Percentiles rank a stretch among this genome's conserved stretches.
These are phyloP conservation scores for Penicillium sp. DNA, from an alignment of 2,329 filamentous ascomycete genomes.

Conservation along the genomic window DNA sequence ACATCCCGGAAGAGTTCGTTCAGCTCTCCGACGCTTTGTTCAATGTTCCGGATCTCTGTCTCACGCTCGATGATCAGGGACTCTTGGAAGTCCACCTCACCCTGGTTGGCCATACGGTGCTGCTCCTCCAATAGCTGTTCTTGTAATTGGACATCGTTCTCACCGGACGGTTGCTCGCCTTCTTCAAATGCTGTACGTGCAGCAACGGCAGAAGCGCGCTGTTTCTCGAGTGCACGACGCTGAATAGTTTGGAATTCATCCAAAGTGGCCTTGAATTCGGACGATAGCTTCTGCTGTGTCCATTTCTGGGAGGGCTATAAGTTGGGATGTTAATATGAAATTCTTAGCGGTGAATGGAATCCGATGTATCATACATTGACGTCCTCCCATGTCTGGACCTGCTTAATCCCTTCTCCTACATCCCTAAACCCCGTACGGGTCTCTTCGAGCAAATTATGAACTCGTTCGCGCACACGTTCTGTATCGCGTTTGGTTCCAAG, in stretches of 20 bases:
- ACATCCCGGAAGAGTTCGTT: conserved; percentile 97
- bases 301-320: conserved; percentile 87
- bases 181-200: conserved; percentile 76
- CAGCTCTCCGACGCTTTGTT: conserved; percentile 90
- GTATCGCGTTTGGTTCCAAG: conserved; percentile 90
- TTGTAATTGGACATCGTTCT: conserved; percentile 52
- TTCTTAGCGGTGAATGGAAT: background rate
- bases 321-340: conserved; percentile 12
- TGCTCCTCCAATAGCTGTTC: conserved; percentile 72
- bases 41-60: conserved; percentile 94
- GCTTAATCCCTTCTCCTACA: conserved; percentile 90
- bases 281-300: conserved; percentile 89
- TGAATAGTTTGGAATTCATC: conserved; percentile 93
- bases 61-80: conserved; percentile 93
- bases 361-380: conserved; percentile 60
- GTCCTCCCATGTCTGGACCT: conserved; percentile 81
- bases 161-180: conserved; percentile 27
- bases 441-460: conserved; percentile 83
- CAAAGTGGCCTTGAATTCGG: conserved; percentile 85
- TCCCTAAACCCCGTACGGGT: conserved; percentile 84
- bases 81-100: conserved; percentile 97
- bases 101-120: conserved; percentile 78
- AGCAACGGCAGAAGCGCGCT: conserved; percentile 79
- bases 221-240: conserved; percentile 83
- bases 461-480: conserved; percentile 82